These are phyloP conservation scores for Phytophthora cajani DNA, from an alignment of 352 stramenopile genomes.

Conservation along the genomic window DNA sequence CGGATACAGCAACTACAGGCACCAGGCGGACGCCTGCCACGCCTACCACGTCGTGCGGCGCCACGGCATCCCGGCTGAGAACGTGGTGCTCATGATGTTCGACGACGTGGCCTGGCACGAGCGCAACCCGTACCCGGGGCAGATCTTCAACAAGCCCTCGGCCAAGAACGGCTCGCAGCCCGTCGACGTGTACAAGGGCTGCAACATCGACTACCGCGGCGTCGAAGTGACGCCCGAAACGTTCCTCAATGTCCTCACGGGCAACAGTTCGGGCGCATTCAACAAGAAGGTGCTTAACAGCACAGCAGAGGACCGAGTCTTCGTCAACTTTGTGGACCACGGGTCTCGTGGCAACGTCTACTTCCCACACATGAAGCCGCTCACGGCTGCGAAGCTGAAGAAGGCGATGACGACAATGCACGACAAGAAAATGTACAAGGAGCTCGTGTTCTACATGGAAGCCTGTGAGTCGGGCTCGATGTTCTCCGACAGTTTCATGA, in stretches of 20 bases:
- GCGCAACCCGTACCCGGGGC: constrained; percentile 88
- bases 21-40: constrained; percentile 91
- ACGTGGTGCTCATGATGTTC: constrained; percentile 95
- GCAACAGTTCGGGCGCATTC: constrained; percentile 61
- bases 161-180: constrained; percentile 44
- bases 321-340: constrained; percentile 94
- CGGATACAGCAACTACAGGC: constrained; percentile 92
- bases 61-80: constrained; percentile 87
- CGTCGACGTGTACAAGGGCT: constrained; percentile 90
- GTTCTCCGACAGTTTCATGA: constrained; percentile 82
- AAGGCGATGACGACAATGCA: constrained; percentile 83
- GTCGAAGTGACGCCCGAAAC: constrained; percentile 87
- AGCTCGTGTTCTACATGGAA: constrained; percentile 93
- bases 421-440: constrained; percentile 86
- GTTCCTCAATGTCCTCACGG: constrained; percentile 88
- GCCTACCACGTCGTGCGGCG: constrained; percentile 90
- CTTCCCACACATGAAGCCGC: constrained; percentile 77
- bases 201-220: constrained; percentile 77
- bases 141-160: constrained; percentile 90
- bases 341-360: constrained; percentile 84
- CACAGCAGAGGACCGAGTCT: constrained; percentile 86
- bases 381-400: constrained; percentile 77
- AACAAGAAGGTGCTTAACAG: constrained; percentile 89
- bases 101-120: constrained; percentile 86
- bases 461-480: constrained; percentile 93